Percentiles rank a stretch among this genome's conserved stretches.
phyloP scores from a whole-genome alignment of 441 rosid genomes.

The Mallotus repandus region DNA sequence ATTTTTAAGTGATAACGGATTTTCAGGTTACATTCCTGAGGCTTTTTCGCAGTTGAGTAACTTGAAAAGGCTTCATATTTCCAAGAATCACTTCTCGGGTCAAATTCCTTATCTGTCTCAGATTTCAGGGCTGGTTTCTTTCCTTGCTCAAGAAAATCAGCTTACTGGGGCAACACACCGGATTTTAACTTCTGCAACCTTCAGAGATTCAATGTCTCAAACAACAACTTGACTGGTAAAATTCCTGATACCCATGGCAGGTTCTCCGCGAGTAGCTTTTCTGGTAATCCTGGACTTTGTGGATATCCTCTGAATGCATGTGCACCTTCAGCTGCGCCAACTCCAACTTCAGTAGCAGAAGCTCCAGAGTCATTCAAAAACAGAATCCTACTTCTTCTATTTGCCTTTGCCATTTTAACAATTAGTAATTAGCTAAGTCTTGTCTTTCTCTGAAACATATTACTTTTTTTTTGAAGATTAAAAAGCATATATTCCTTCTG shows the following conservation, averaged over 20 bases:
- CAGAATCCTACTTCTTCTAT: neutral
- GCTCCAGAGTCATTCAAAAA: neutral
- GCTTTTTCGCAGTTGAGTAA: conserved; percentile 38
- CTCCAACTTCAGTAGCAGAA: neutral
- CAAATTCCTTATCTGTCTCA: too few species aligned
- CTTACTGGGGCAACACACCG: conserved; percentile 46
- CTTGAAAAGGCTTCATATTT: conserved; percentile 47
- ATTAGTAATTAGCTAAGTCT: neutral
- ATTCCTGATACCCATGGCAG: conserved; percentile 40
- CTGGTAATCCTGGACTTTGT: conserved; percentile 46
- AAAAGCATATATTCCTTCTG: too few species aligned
- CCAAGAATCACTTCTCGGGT: conserved; percentile 12
- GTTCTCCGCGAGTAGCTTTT: conserved; percentile 41
- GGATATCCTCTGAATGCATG: conserved; percentile 42
- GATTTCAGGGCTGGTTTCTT: too few species aligned
- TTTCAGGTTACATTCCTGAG: conserved; percentile 47
- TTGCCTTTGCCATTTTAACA: neutral
- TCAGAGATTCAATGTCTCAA: conserved; percentile 46
- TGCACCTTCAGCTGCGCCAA: conserved; percentile 34
- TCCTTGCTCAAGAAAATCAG: conserved; percentile 26
- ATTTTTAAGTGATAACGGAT: conserved; percentile 35
- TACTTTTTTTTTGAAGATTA: too few species aligned
- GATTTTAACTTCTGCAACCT: conserved; percentile 48
- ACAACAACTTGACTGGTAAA: conserved; percentile 54
- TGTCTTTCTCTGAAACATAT: neutral